Percentiles rank a stretch among this genome's conserved stretches.
phyloP scores from a whole-genome alignment of 75 land plant species.

The Sequoia sempervirens region DNA sequence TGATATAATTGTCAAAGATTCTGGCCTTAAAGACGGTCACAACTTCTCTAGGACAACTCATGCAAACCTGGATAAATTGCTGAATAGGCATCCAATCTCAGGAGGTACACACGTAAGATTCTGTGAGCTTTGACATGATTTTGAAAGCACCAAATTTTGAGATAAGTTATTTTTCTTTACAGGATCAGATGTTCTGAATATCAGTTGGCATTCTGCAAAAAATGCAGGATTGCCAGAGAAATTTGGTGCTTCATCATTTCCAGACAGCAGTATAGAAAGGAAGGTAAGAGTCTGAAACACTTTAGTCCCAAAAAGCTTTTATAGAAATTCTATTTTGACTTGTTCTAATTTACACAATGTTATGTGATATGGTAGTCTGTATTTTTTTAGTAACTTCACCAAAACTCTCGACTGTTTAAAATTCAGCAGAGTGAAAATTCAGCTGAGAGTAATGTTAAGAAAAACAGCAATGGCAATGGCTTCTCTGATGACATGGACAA shows the following conservation, averaged over 20 bases:
- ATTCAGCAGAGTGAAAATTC: background rate
- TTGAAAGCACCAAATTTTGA: conserved; percentile 6
- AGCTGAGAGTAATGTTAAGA: background rate
- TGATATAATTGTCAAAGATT: background rate
- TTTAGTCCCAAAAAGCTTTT: background rate
- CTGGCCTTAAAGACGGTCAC: background rate
- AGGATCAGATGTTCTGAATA: conserved; percentile 8
- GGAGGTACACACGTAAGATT: conserved; percentile 15
- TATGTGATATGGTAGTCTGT: background rate
- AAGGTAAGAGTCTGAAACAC: conserved; percentile 1
- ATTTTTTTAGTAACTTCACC: background rate
- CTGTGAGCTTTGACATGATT: conserved; percentile 9
- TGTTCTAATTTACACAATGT: background rate
- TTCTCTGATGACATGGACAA: conserved; percentile 23
- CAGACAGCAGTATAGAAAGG: background rate
- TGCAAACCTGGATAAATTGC: conserved; percentile 9
- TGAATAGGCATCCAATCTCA: conserved; percentile 8
- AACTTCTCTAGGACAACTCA: background rate
- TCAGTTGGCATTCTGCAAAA: conserved; percentile 9
- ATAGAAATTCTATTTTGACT: background rate
- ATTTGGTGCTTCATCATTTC: background rate
- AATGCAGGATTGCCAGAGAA: conserved; percentile 10
- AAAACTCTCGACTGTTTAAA: conserved; percentile 3
- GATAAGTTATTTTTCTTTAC: conserved; percentile 2
- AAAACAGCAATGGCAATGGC: background rate